Evolutionary conservation across 108 stramenopile genomes (phyloP), one percentile per base, ranked within the genome.

Genomic region (Nitzschia inconspicua): DNA sequence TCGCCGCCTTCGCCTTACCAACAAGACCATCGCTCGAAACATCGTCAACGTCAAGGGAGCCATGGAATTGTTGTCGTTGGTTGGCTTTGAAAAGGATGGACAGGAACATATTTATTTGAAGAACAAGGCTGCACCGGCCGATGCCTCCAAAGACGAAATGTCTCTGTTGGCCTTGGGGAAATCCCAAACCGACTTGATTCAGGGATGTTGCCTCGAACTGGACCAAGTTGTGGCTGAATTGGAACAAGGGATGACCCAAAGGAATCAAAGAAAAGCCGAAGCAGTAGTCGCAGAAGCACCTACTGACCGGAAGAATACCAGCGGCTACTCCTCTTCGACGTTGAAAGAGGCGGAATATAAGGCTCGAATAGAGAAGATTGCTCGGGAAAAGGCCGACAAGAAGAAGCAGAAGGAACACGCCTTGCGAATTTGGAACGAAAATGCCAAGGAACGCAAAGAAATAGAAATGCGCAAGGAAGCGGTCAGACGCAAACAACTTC

Each of bases 51-150:
- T 51, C 8, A 14, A 18, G 9, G 50, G 50, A n/a, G 50, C 50
- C 50, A 28, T 51, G 50, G 50, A 51, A 28, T 28, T 51, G 14
- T 26, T 51, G 50, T 24, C 26, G 14, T 27, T 51, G 50, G 50
- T 27, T 5, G 50, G 50, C 14, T 51, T 51, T 51, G 19, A 7
- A 8, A 16, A 47, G 19, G n/a, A 19, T 7, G n/a, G 19, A 10
- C 7, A 16, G 13, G 46, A 47, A 47, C 10, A 37, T 13, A 13
- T 10, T 10, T 10, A 37, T 37, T 8, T 10, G 10, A 37, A 37
- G 36, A 37, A 37, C 36, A 13, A 13, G 10, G 36, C 10, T 37
- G 13, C 13, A 37, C 36, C 8, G 36, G 13, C 36, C 36, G 10
- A 37, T 10, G 36, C 8, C 8, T 37, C 36, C 10, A 10, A 8